Percentiles rank a stretch among this genome's conserved stretches.
Evolutionary conservation across 2,329 filamentous ascomycete species (phyloP).

Genomic region (Fusarium sp.): DNA sequence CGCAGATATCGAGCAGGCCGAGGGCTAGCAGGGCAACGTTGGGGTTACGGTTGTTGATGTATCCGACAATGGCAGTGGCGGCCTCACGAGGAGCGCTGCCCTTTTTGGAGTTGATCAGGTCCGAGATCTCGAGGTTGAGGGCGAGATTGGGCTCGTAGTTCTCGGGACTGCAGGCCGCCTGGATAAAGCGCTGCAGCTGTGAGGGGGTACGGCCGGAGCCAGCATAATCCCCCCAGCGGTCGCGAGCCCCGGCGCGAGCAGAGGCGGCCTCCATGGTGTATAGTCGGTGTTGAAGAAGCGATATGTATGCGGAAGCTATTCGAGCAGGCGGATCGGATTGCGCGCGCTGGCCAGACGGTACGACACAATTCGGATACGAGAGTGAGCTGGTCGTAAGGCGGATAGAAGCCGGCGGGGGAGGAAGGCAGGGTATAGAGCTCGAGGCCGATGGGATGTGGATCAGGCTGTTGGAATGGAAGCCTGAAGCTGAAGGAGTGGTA

Average conservation of each 20-base stretch:
- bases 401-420: conserved; percentile 17
- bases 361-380: conserved; percentile 14
- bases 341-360: conserved; percentile 8
- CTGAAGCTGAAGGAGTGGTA: neutral
- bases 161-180: conserved; percentile 94
- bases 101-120: conserved; percentile 98
- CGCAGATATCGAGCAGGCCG: conserved; percentile 95
- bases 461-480: conserved; percentile 20
- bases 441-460: conserved; percentile 17
- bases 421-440: conserved; percentile 15
- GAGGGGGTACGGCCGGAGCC: conserved; percentile 79
- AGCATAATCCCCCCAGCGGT: conserved; percentile 85
- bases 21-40: conserved; percentile 93
- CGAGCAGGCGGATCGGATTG: conserved; percentile 7
- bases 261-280: conserved; percentile 88
- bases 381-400: conserved; percentile 27
- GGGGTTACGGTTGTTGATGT: conserved; percentile 96
- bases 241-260: conserved; percentile 92
- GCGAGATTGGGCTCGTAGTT: conserved; percentile 99
- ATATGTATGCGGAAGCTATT: neutral
- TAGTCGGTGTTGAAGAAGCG: neutral
- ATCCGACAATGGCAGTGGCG: conserved; percentile 90
- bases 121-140: conserved; percentile 94
- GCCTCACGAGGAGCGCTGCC: conserved; percentile 95
- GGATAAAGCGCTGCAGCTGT: conserved; percentile 93